Evolutionary conservation across 1,284 basidiomycete species (phyloP).

Genomic region (Ceratobasidium sp.): DNA sequence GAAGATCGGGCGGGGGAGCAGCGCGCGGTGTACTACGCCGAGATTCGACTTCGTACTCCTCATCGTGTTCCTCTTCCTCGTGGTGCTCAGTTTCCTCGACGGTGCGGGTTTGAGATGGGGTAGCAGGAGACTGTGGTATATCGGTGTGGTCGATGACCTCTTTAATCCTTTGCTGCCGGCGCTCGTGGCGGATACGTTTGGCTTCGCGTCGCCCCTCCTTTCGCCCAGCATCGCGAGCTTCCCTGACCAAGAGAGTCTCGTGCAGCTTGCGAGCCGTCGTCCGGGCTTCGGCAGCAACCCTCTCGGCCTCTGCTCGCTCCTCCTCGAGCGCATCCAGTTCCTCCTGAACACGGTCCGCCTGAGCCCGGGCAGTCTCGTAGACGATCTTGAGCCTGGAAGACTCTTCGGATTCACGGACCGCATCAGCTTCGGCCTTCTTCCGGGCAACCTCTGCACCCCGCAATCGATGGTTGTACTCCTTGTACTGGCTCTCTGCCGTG

Average conservation of each 20-base stretch:
- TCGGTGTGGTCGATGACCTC: slow-evolving; percentile 1
- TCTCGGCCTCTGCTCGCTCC: slow-evolving; percentile 27
- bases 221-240: slow-evolving; percentile 28
- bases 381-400: slow-evolving; percentile 37
- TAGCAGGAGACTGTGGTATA: background rate
- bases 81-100: slow-evolving; percentile 1
- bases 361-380: slow-evolving; percentile 36
- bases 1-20: slow-evolving; percentile 9
- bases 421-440: slow-evolving; percentile 35
- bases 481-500: slow-evolving; percentile 23
- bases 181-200: slow-evolving; percentile 2
- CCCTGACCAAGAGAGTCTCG: slow-evolving; percentile 5
- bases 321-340: slow-evolving; percentile 35
- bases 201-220: slow-evolving; percentile 20
- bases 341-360: slow-evolving; percentile 21
- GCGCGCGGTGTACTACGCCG: slow-evolving; percentile 21
- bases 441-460: slow-evolving; percentile 24
- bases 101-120: background rate
- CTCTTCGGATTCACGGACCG: slow-evolving; percentile 26
- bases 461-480: slow-evolving; percentile 26
- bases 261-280: slow-evolving; percentile 27
- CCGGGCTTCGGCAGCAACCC: slow-evolving; percentile 18
- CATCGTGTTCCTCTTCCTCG: slow-evolving; percentile 4
- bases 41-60: slow-evolving; percentile 5
- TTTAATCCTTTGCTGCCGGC: background rate